Evolutionary conservation across 2,329 filamentous ascomycete genomes (phyloP), one percentile per base, ranked within the genome.

Genomic region (Alternaria arborescens): DNA sequence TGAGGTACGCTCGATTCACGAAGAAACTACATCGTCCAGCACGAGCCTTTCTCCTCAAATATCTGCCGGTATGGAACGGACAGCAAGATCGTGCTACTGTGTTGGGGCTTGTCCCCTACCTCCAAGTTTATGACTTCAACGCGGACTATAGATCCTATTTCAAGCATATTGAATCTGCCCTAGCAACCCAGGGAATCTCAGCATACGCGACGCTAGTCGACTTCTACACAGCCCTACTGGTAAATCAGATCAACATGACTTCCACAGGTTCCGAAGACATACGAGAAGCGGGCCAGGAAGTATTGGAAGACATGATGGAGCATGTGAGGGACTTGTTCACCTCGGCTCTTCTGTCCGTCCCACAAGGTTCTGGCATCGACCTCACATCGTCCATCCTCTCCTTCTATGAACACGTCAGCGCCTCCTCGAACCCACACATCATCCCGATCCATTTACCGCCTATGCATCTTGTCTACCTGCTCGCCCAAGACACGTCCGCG

Each of bases 371-470:
- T n/a, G 78, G 71, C 40, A 70, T 78, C 26, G 63, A 80, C 2
- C 82, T 84, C 2, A 78, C 85, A 38, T 87, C 88, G 7, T 80
- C 72, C 0, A 67, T 84, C 20, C 82, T 93, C 16, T 83, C 91
- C 34, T 87, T 89, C 72, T 93, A 94, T 78, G 92, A 91, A 76
- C 81, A 85, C 54, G 82, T 87, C 6, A 84, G 87, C 5, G 65
- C 67, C 16, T 71, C 68, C 6, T 73, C 74, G 4, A 63, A 67
- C 22, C 71, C 74, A 2, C 58, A 71, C 16, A 22, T 65, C 24
- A 83, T 92, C 41, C 87, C 88, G 24, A 87, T 94, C 65, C 84
- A 87, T 57, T 85, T 93, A 20, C 92, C 91, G 0, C 84, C 89
- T 0, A 83, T 88, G 2, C 81, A 86, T 4, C 84, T 92, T 10